Evolutionary conservation across 352 stramenopile species (phyloP).

Genomic region (Phytophthora rubi): DNA sequence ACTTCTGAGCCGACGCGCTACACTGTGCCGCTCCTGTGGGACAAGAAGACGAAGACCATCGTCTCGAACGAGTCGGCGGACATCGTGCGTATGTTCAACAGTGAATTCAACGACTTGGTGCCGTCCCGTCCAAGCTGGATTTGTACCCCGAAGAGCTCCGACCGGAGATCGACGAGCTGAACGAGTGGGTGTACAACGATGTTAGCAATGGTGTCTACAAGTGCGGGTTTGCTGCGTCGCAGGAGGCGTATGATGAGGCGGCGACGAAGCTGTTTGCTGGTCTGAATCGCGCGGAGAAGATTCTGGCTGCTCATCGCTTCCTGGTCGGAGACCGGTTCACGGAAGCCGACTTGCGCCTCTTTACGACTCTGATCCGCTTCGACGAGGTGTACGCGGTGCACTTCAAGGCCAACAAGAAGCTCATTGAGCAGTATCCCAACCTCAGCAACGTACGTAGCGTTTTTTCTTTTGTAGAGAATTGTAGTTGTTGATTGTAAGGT

Average conservation of each 20-base stretch:
- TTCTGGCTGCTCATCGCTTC: slow-evolving; percentile 76
- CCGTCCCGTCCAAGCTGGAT: slow-evolving; percentile 80
- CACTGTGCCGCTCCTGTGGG: slow-evolving; percentile 94
- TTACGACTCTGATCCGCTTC: slow-evolving; percentile 93
- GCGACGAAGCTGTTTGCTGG: slow-evolving; percentile 83
- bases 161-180: slow-evolving; percentile 83
- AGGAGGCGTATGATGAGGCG: slow-evolving; percentile 90
- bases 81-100: slow-evolving; percentile 96
- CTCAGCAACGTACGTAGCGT: slow-evolving; percentile 64
- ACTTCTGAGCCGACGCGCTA: slow-evolving; percentile 81
- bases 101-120: slow-evolving; percentile 87
- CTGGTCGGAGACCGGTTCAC: slow-evolving; percentile 76
- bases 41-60: slow-evolving; percentile 94
- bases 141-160: slow-evolving; percentile 86
- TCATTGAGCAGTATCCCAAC: slow-evolving; percentile 83
- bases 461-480: not conserved
- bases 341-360: slow-evolving; percentile 91
- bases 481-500: not conserved
- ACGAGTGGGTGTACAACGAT: slow-evolving; percentile 91
- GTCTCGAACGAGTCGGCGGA: slow-evolving; percentile 97
- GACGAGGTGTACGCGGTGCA: slow-evolving; percentile 92
- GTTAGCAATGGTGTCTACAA: slow-evolving; percentile 94
- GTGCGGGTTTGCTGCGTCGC: slow-evolving; percentile 57
- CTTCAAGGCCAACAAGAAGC: slow-evolving; percentile 87
- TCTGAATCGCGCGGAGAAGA: slow-evolving; percentile 85